Base-by-base conservation (phyloP, 2,329 filamentous ascomycete genomes). In the Seiridium cupressi region DNA sequence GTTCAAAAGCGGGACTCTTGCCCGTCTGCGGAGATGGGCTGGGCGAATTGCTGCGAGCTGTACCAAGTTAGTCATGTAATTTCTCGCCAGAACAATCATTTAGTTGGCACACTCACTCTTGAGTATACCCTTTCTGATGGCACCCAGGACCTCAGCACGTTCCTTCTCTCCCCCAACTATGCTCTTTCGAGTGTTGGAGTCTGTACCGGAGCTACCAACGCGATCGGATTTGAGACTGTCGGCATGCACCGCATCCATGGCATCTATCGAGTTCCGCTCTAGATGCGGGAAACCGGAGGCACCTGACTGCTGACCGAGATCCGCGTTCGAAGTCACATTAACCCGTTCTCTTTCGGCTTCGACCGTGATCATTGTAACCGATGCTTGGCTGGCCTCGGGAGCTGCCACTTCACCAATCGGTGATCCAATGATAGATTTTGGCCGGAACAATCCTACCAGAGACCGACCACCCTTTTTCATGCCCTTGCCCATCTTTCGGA, bases 401-500 rank as follows among this genome's bases (percentile, higher is more conserved):
- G 87, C 75, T 35, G 85, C 81, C 5, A 82, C 79, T 66, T 97
- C 93, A 3, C 89, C 86, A 38, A 87, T 82, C 18, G 91, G 86
- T 26, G 89, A 87, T 38, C 92, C 93, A 68, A 94, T 85, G 13
- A 96, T 83, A 1, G 94, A 98, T 75, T 98, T 99, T 0, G 95
- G 94, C 63, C 95, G 85, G 79, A 99, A 99, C 6, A 99, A 82
- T 34, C 95, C 95, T 66, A 96, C 96, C 58, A 99, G 85, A 32
- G 93, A 97, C 53, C 93, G 86, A 18, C 90, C 90, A 56, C 92
- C 89, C 77, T 95, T 96, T 84, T 97, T 98, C 87, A 98, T 90
- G n/a, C 94, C 93, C 65, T 93, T 92, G 59, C 95, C 95, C 95
- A 99, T 99, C 80, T 99, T 99, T 57, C 95, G 88, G 66, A 99